Conservation (phyloP, 805 yeast genomes). For the Yarrowia sp. region DNA sequence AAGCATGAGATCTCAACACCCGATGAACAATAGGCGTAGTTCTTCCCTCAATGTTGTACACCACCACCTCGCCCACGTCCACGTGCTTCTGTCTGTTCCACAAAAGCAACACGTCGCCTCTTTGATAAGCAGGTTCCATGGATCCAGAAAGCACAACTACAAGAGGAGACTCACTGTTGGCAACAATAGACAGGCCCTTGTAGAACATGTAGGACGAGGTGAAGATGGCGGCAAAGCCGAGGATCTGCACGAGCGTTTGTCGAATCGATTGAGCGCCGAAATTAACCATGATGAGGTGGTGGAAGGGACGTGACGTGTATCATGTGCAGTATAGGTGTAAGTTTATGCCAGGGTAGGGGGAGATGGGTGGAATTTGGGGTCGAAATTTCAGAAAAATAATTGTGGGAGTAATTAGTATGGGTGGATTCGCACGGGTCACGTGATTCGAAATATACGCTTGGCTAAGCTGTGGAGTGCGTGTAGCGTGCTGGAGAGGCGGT, state of each 20-base stretch:
- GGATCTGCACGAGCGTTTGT: constrained; percentile 46
- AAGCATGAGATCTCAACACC: constrained; percentile 74
- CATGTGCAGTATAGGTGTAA: neutral
- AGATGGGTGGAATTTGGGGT: too few species aligned
- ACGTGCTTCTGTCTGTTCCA: constrained; percentile 77
- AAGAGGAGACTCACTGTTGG: constrained; percentile 87
- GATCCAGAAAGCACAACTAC: constrained; percentile 97
- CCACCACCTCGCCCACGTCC: constrained; percentile 89
- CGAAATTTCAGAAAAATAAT: too few species aligned
- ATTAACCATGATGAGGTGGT: constrained; percentile 1
- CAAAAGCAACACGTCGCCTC: constrained; percentile 89
- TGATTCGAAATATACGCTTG: too few species aligned
- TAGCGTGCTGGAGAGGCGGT: too few species aligned
- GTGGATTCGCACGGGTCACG: too few species aligned
- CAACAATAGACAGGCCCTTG: constrained; percentile 72
- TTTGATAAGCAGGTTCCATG: constrained; percentile 99
- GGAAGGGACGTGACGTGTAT: neutral
- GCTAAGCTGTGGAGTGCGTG: too few species aligned
- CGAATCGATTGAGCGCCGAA: constrained; percentile 24
- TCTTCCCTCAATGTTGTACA: constrained; percentile 76
- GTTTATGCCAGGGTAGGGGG: neutral
- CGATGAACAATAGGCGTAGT: constrained; percentile 96
- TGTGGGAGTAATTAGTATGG: too few species aligned
- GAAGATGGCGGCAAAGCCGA: constrained; percentile 73
- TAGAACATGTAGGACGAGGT: constrained; percentile 90